Evolutionary conservation across 1,139 yeast genomes (phyloP), one percentile per base, ranked within the genome.

Genomic region (Debaryomyces robertsiae): DNA sequence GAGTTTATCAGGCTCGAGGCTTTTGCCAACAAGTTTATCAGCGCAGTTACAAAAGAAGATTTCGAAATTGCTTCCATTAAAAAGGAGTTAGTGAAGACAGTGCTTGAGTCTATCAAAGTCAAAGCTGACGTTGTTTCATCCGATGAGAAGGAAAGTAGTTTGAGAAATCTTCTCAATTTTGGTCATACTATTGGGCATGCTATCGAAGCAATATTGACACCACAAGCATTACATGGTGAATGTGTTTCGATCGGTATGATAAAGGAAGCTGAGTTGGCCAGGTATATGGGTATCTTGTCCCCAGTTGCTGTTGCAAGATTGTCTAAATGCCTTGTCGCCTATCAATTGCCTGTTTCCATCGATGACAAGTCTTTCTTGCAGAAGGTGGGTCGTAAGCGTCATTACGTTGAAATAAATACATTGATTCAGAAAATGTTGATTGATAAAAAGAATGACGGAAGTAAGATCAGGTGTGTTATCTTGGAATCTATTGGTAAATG

Each of bases 141-240:
- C 11, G 99, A 94, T 65, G 99, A 94, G 66, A 85, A 95, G 57
- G 98, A 94, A 63, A 89, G 96, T 40, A 95, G 97, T 2, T 76
- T 93, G 53, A 79, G 99, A 68, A 93, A 93, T 63, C 71, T 93
- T 53, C 76, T 93, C 47, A 93, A 93, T 65, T 94, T 93, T 60
- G 99, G 99, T 23, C 99, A 93, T 63, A 82, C 97, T 27, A 91
- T 93, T 55, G 99, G 98, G 33, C 99, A 93, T 63, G 99, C 99
- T 18, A 90, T 86, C 52, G 99, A 93, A 69, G 98, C 98, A 11
- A 81, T 94, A 27, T 75, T 93, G 49, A 90, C 98, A 3, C 98
- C 99, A 6, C 90, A 91, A 61, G 94, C 96, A 14, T 75, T 93
- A 36, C 99, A 93, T 55, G 99, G 99, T 46, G 99, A 93, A 65